Conservation (phyloP, 352 stramenopile genomes). For the Globisporangium cystogenes region DNA sequence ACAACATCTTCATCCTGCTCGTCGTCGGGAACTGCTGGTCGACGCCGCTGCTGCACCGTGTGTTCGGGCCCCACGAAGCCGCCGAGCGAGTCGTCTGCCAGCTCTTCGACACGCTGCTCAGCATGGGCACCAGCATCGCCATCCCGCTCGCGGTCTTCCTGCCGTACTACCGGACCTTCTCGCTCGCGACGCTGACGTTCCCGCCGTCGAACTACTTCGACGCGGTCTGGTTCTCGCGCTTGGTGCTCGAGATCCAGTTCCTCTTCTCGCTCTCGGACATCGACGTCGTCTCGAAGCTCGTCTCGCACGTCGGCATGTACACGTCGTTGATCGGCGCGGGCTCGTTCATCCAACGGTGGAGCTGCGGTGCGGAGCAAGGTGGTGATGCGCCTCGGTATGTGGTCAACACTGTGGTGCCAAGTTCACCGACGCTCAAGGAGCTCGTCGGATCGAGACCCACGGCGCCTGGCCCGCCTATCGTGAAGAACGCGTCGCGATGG, state of each 20-base stretch:
- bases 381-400: no score
- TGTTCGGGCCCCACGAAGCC: neutral
- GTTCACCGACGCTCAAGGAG: no score
- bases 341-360: conserved; percentile 1
- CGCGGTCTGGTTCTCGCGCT: conserved; percentile 18
- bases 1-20: conserved; percentile 1
- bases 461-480: no score
- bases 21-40: conserved; percentile 8
- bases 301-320: conserved; percentile 22
- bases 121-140: conserved; percentile 11
- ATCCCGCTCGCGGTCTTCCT: conserved; percentile 17
- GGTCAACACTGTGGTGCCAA: no score
- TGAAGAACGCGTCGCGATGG: no score
- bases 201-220: conserved; percentile 14
- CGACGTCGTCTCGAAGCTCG: conserved; percentile 18
- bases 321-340: conserved; percentile 4
- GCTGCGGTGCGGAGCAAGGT: neutral
- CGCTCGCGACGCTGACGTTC: conserved; percentile 13
- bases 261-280: conserved; percentile 13
- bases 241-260: conserved; percentile 19
- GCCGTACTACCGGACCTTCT: conserved; percentile 16
- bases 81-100: conserved; percentile 14
- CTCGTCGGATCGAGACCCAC: no score
- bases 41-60: conserved; percentile 11
- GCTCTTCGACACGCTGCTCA: conserved; percentile 11